phyloP scores from a whole-genome alignment of 1,139 yeast genomes.

The Eremothecium cymbalariae region DNA sequence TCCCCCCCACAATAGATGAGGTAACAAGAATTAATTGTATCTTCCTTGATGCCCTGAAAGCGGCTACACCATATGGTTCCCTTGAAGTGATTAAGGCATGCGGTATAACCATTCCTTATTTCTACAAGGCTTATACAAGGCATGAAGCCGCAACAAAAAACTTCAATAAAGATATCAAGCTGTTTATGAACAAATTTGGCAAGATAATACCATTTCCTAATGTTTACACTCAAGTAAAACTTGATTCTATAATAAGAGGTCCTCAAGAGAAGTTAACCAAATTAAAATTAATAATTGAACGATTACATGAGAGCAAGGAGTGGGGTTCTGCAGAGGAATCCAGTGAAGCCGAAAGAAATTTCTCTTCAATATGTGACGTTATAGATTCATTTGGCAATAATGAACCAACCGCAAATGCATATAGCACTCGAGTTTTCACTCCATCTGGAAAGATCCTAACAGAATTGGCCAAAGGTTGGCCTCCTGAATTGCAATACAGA shows the following conservation, averaged over 20 bases:
- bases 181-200: slow-evolving; percentile 29
- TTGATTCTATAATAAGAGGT: slow-evolving; percentile 64
- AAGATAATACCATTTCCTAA: slow-evolving; percentile 22
- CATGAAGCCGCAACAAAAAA: slow-evolving; percentile 85
- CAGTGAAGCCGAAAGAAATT: slow-evolving; percentile 32
- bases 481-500: slow-evolving; percentile 74
- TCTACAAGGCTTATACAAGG: slow-evolving; percentile 84
- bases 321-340: slow-evolving; percentile 34
- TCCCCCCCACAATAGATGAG: slow-evolving; percentile 94
- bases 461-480: slow-evolving; percentile 82
- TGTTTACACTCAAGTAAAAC: slow-evolving; percentile 46
- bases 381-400: slow-evolving; percentile 75
- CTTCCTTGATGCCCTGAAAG: slow-evolving; percentile 61
- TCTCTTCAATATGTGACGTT: slow-evolving; percentile 49
- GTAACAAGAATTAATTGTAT: slow-evolving; percentile 82
- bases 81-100: slow-evolving; percentile 72
- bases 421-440: slow-evolving; percentile 65
- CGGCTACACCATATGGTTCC: slow-evolving; percentile 60
- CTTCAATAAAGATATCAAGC: slow-evolving; percentile 36
- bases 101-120: slow-evolving; percentile 75
- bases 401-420: slow-evolving; percentile 33
- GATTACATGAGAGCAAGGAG: slow-evolving; percentile 40
- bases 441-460: slow-evolving; percentile 86
- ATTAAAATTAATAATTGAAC: slow-evolving; percentile 55
- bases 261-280: slow-evolving; percentile 61